phyloP scores from a whole-genome alignment of 495 filamentous ascomycete genomes.

The Pseudomonodictys pantanalensis region DNA sequence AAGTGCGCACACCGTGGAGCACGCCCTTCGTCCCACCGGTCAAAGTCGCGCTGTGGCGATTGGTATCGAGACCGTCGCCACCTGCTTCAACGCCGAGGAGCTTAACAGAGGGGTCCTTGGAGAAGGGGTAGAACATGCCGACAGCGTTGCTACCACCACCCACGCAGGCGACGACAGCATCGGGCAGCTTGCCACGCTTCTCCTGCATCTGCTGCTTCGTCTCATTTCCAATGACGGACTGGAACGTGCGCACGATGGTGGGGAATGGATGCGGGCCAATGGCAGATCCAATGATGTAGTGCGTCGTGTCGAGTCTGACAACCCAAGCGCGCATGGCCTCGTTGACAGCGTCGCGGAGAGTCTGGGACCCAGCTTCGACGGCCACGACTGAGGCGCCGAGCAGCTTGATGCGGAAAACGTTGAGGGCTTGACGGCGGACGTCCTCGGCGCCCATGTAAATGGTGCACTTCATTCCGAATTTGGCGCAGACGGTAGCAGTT shows the following conservation, averaged over 20 bases:
- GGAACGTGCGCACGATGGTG: constrained; percentile 93
- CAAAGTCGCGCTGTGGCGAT: constrained; percentile 84
- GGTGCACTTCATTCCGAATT: constrained; percentile 93
- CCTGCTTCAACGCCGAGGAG: constrained; percentile 93
- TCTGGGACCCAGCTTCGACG: constrained; percentile 79
- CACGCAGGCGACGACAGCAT: constrained; percentile 94
- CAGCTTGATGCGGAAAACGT: constrained; percentile 96
- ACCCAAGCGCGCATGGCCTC: constrained; percentile 90
- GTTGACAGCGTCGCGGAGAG: constrained; percentile 93
- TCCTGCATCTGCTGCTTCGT: constrained; percentile 84
- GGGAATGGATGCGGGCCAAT: constrained; percentile 96
- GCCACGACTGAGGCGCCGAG: constrained; percentile 84
- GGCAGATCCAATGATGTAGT: constrained; percentile 94
- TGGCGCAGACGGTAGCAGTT: constrained; percentile 91
- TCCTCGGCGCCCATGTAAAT: constrained; percentile 97
- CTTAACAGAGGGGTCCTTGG: constrained; percentile 77
- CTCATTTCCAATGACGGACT: constrained; percentile 88
- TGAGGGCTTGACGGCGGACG: constrained; percentile 86
- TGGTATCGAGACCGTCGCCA: constrained; percentile 89
- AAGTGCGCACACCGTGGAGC: constrained; percentile 91
- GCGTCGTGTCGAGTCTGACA: constrained; percentile 77
- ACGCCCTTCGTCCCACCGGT: constrained; percentile 87
- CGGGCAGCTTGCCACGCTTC: constrained; percentile 80
- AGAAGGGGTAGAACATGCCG: constrained; percentile 97
- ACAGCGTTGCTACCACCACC: constrained; percentile 88